Evolutionary conservation across 1,284 basidiomycete species (phyloP), one percentile per base, ranked within the genome.

Genomic region (Rhodotorula sp.): DNA sequence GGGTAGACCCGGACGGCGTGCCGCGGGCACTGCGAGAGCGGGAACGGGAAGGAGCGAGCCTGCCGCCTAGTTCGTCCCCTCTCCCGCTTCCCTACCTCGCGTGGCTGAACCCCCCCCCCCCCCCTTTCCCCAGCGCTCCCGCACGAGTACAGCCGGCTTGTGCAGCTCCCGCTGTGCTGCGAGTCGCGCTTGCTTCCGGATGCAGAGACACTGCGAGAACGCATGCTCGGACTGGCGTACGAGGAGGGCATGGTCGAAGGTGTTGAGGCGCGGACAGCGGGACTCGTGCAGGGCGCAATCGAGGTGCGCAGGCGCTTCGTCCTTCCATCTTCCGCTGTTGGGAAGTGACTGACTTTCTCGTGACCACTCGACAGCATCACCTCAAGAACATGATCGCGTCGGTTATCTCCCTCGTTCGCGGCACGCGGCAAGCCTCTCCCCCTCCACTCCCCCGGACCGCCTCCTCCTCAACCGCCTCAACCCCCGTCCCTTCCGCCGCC

Each of bases 191-290:
- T 80, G 25, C 64, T 84, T 34, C 83, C 82, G 9, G 82, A 83
- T 67, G 41, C 80, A 5, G 81, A 83, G 34, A 75, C 72, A 9
- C 71, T 84, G 51, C 78, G 76, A 36, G 83, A 83, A 66, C 76
- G 82, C 10, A 83, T 83, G 83, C 78, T 80, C 32, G 67, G 81
- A 15, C 67, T 81, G 22, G 82, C 82, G 8, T 82, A 81, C 51
- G 80, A 83, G 60, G 77, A 76, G 2, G 82, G 82, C 19, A 74
- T 83, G 65, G 60, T 73, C 0, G 79, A 78, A 1, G 83, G 83
- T 22, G 80, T 81, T 0, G 73, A 75, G 19, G 62, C 41, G 25
- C 65, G 60, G n/a, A 69, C 63, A 10, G 61, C 71, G 9, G 53
- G 32, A 10, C 41, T 76, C 5, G 41, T 72, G 8, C 59, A 67